Conservation (phyloP, 1,284 basidiomycete genomes). For the Ceratobasidium sp. region DNA sequence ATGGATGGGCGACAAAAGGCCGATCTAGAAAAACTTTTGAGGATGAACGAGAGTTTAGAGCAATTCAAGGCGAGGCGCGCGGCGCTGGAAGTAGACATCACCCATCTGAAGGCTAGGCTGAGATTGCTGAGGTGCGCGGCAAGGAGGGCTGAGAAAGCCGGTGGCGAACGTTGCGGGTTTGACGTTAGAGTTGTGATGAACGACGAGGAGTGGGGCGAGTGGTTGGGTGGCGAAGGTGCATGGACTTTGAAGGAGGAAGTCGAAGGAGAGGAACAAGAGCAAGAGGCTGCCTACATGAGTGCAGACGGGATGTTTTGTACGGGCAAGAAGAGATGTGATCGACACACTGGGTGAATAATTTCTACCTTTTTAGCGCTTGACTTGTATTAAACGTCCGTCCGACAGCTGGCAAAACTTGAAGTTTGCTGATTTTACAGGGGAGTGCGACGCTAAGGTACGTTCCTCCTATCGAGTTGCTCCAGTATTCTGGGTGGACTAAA, state of each 20-base stretch:
- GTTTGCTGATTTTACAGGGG: constrained; percentile 75
- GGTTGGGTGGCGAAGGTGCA: constrained; percentile 61
- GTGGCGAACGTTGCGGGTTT: constrained; percentile 80
- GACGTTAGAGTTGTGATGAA: constrained; percentile 85
- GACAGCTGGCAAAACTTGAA: constrained; percentile 81
- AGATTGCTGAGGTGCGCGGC: constrained; percentile 70
- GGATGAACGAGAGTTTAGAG: constrained; percentile 20
- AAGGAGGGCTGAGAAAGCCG: constrained; percentile 65
- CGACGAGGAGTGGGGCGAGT: constrained; percentile 78
- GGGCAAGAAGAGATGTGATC: constrained; percentile 78
- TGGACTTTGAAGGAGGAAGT: constrained; percentile 69
- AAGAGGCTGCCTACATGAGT: constrained; percentile 56
- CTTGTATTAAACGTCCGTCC: constrained; percentile 46
- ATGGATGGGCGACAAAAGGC: constrained; percentile 36
- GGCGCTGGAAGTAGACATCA: constrained; percentile 23
- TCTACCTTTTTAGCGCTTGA: constrained; percentile 17
- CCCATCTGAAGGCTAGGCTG: constrained; percentile 43
- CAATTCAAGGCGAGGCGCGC: constrained; percentile 19
- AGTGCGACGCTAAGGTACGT: constrained; percentile 71
- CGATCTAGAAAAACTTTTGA: constrained; percentile 21
- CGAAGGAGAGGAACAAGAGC: constrained; percentile 52
- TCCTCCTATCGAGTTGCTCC: neutral
- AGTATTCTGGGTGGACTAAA: neutral
- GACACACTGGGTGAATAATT: constrained; percentile 75
- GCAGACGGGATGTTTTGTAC: constrained; percentile 78